These are phyloP conservation scores for Massarina eburnea DNA, from an alignment of 2,329 filamentous ascomycete genomes.

Conservation along the genomic window DNA sequence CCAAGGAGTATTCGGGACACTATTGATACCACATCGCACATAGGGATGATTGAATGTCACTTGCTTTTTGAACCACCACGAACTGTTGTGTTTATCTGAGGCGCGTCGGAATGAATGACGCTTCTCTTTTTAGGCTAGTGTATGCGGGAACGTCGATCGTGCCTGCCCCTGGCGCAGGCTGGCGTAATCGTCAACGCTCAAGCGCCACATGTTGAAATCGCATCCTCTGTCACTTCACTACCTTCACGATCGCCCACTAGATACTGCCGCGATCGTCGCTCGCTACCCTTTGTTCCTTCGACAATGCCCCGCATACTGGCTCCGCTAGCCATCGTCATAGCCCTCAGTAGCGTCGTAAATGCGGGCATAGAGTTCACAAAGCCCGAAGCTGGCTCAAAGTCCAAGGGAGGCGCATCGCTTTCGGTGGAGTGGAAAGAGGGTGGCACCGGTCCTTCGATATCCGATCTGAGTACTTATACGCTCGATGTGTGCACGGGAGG, in stretches of 20 bases:
- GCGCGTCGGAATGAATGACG: conserved; percentile 5
- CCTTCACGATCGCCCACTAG: neutral
- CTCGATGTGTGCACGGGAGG: conserved; percentile 64
- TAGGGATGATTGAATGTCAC: conserved; percentile 3
- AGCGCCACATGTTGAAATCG: conserved; percentile 25
- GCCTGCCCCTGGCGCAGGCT: conserved; percentile 10
- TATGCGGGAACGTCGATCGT: conserved; percentile 7
- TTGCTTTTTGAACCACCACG: neutral
- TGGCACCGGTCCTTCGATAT: conserved; percentile 51
- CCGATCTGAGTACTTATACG: conserved; percentile 57
- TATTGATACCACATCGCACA: conserved; percentile 11
- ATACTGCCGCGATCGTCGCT: conserved; percentile 11
- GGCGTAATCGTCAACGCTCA: conserved; percentile 19
- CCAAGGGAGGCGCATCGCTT: conserved; percentile 54
- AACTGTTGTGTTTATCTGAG: neutral
- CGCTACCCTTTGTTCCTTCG: conserved; percentile 13
- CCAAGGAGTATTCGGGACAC: conserved; percentile 2
- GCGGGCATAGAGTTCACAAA: conserved; percentile 58
- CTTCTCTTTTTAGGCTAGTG: conserved; percentile 4
- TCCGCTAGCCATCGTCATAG: conserved; percentile 32
- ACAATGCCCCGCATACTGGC: conserved; percentile 32
- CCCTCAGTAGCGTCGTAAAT: conserved; percentile 46
- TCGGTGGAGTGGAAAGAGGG: conserved; percentile 60
- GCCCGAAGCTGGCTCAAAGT: conserved; percentile 54
- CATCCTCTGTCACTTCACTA: conserved; percentile 4